Conservation (phyloP, 2,329 filamentous ascomycete species). For the Aspergillus cejpii region DNA sequence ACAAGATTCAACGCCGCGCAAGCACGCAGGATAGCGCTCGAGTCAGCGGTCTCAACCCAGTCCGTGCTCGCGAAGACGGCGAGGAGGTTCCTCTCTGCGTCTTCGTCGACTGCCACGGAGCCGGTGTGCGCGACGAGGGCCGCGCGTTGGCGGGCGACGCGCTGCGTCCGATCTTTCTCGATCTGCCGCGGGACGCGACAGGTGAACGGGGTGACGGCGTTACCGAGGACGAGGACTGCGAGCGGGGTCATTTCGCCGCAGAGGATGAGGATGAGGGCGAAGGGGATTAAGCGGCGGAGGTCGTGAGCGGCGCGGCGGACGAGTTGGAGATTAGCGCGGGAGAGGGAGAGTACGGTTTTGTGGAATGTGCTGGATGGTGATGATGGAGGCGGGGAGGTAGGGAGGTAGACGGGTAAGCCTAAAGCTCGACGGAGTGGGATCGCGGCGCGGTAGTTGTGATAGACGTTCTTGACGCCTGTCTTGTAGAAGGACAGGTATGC, state of each 20-base stretch:
- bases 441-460: constrained; percentile 52
- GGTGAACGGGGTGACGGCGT: constrained; percentile 65
- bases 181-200: constrained; percentile 78
- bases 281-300: constrained; percentile 68
- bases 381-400: constrained; percentile 21
- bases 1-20: constrained; percentile 32
- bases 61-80: constrained; percentile 17
- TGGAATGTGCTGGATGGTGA: constrained; percentile 3
- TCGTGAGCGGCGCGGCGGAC: constrained; percentile 63
- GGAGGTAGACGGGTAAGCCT: constrained; percentile 30
- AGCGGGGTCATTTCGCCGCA: constrained; percentile 84
- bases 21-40: constrained; percentile 26
- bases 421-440: constrained; percentile 28
- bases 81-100: no score
- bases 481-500: constrained; percentile 85
- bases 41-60: constrained; percentile 18
- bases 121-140: no score
- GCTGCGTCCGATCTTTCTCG: constrained; percentile 46
- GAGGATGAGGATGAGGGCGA: constrained; percentile 66
- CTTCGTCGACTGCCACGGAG: no score
- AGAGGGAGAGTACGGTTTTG: constrained; percentile 33
- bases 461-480: constrained; percentile 67
- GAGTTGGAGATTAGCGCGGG: constrained; percentile 65
- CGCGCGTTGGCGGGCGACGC: constrained; percentile 41
- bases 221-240: constrained; percentile 63